Evolutionary conservation across 371 early-diverging fungal genomes (phyloP), one percentile per base, ranked within the genome.

Genomic region (Batkoa obscura): DNA sequence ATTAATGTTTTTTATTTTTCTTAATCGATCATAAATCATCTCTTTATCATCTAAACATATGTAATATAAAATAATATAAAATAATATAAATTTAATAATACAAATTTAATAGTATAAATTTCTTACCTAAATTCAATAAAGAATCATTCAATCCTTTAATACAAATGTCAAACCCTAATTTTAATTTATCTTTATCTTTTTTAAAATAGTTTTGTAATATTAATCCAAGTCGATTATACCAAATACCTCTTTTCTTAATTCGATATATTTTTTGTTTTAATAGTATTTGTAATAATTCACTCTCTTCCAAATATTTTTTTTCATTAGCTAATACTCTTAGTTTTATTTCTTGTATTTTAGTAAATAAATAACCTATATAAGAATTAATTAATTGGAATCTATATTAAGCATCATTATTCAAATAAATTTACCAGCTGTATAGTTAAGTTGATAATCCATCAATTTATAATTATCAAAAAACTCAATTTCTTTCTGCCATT

Each of bases 221-320:
- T 10, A 84, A 63, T 0, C 80, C 76, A 2, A 83, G 64, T 13
- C 84, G 71, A 17, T 78, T 74, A 53, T 83, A 83, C 86, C 86
- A 86, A 15, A 66, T 64, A 3, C 86, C 86, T 31, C 83, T 68
- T 49, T 69, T 71, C 8, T 72, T 74, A 2, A 75, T 55, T 2
- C 74, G 69, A 50, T 77, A 86, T 1, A 72, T 55, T 0, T 57
- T 58, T 55, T 86, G 86, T 15, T 71, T 66, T 0, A 86, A 62
- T 32, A 86, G 59, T 51, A 73, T 72, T 43, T 70, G 65, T 3
- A 84, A 58, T 0, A 86, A 61, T 3, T 68, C 48, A 0, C 69
- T 70, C 36, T 82, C 86, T 31, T 74, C 66, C 3, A 66, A 63
- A 53, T 75, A 78, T 47, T 72, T 70, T 52, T 78, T 78, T 23